Percentiles rank a stretch among this genome's conserved stretches.
Evolutionary conservation across 371 early-diverging fungal species (phyloP).

Genomic region (Mycotypha africana): DNA sequence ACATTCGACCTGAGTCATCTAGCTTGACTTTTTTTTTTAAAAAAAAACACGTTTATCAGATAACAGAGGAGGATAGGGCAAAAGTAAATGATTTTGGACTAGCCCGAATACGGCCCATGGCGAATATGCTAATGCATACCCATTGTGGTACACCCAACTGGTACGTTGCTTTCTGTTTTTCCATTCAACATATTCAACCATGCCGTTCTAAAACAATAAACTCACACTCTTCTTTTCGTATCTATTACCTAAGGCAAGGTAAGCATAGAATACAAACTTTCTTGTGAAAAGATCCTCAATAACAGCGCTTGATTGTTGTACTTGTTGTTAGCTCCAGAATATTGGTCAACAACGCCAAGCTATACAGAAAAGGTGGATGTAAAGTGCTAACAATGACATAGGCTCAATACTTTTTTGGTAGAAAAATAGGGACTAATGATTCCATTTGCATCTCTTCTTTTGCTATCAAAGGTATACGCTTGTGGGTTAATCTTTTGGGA

Average conservation of each 20-base stretch:
- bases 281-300: too few species aligned
- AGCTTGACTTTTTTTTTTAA: not conserved
- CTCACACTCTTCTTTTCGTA: not conserved
- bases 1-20: too few species aligned
- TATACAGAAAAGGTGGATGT: slow-evolving; percentile 72
- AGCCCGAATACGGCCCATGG: slow-evolving; percentile 66
- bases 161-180: too few species aligned
- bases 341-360: slow-evolving; percentile 65
- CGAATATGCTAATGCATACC: slow-evolving; percentile 63
- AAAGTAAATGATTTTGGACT: slow-evolving; percentile 83
- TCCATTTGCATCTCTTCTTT: not conserved
- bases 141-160: slow-evolving; percentile 78
- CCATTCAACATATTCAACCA: too few species aligned
- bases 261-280: slow-evolving; percentile 1
- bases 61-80: slow-evolving; percentile 60
- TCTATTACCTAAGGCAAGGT: slow-evolving; percentile 7
- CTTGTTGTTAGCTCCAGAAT: slow-evolving; percentile 66
- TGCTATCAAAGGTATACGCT: slow-evolving; percentile 50
- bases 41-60: slow-evolving; percentile 17
- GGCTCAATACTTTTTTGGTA: not conserved
- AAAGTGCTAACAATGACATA: too few species aligned
- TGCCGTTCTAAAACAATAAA: not conserved
- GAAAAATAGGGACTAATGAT: not conserved
- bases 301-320: too few species aligned
- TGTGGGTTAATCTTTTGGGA: slow-evolving; percentile 80